Evolutionary conservation across 1,284 basidiomycete genomes (phyloP), one percentile per base, ranked within the genome.

Genomic region (Apiotrichum domesticum): DNA sequence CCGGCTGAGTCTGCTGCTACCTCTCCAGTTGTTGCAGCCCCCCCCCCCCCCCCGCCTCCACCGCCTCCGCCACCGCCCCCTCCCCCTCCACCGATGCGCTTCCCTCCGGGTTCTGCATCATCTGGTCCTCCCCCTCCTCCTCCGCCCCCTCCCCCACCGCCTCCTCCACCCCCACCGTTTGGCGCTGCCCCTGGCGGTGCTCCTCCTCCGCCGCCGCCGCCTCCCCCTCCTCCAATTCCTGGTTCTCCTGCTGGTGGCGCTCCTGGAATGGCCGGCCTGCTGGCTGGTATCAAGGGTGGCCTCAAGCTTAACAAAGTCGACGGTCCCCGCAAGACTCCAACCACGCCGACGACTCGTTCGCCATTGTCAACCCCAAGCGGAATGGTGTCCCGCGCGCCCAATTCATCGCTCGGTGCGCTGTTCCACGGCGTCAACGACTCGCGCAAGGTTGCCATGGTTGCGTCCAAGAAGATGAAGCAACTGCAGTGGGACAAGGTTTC

Each of bases 401-500:
- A 69, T 15, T 66, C 66, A 3, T 63, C 70, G 37, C 48, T 75
- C 51, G 52, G 72, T n/a, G 57, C 72, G 9, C 53, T 73, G 4
- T 63, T 72, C 37, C 65, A 70, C 52, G 68, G 70, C 41, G 56
- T 56, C 54, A 70, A 70, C 50, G 75, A 76, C 39, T 71, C 71
- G 7, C 86, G 93, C 52, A 97, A 98, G 76, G 84, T 97, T 65
- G 80, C 84, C 1, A 83, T 92, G 52, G 87, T 89, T 50, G 90
- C 94, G 1, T 85, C 83, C 59, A 87, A 84, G 51, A 92, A 93
- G 80, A 94, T 98, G 89, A 98, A 98, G 77, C 93, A 98, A 75
- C 80, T 98, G 49, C 95, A 98, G 71, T 98, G 96, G 95, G 95
- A 98, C 74, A 98, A 98, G 73, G 81, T 97, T 33, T 85, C 88